Evolutionary conservation across 106 monocot genomes (phyloP), one percentile per base, ranked within the genome.

Genomic region (Dactylorhiza incarnata): DNA sequence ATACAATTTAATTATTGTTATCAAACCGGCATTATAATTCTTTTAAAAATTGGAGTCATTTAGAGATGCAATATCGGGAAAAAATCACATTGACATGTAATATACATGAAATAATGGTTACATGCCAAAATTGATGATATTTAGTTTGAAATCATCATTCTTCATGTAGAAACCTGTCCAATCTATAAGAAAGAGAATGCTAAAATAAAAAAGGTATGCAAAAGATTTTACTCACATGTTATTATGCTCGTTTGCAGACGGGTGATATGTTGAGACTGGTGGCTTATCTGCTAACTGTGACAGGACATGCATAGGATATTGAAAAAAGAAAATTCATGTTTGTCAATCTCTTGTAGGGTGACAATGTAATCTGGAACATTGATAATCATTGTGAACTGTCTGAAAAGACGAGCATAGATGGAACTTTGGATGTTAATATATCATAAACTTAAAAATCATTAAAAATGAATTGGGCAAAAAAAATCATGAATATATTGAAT

Each of bases 261-360:
- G 54, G 76, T 82, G 74, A 71, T n/a, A 77, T 45, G 76, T 69
- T 43, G 58, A 72, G 13, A 69, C 81, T 51, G 76, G 46, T 26
- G 48, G 49, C 24, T 62, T 80, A 73, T 77, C 82, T 71, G 73
- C 77, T 65, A 70, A 80, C 87, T 87, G 82, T 77, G 49, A 76
- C 77, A 84, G 58, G 58, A 17, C 19, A 58, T 58, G 19, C 58
- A 17, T 65, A 12, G 65, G 24, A 62, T 62, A 62, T 62, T 62
- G 20, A 62, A 62, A 62, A 62, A 62, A 62, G 20, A 62, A 20
- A 62, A 23, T 23, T 62, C 20, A 51, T 10, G 51, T 10, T 17
- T 23, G 62, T 62, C 62, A 23, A 23, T 7, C 2, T 4, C 25
- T 29, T 29, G 29, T 29, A 29, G 29, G 29, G 29, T 25, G 26